Evolutionary conservation across 2,329 filamentous ascomycete species (phyloP), one percentile per base, ranked within the genome.

Genomic region (Penicillium griseofulvum): DNA sequence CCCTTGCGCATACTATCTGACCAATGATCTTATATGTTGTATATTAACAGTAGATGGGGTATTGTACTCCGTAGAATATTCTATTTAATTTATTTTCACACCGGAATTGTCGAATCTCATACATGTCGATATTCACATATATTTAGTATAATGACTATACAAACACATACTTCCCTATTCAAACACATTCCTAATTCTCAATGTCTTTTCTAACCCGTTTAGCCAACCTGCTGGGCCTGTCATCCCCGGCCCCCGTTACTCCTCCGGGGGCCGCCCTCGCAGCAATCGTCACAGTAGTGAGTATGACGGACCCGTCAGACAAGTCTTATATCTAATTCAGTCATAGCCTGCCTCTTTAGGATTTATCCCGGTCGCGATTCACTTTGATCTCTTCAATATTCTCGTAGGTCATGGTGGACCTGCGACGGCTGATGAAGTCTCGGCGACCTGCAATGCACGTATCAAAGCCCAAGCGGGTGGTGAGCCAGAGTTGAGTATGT

Each of bases 331-430:
- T 41, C 39, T 54, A 38, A 54, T 39, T 12, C 10, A 10, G 3
- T 34, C 22, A 5, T 41, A 74, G 72, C 57, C 68, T 1, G 70
- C 72, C 12, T 67, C 71, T 0, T 50, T 74, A n/a, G 72, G 70
- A 1, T 74, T 74, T 34, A 63, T 74, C 2, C 71, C 72, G 2
- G 69, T 74, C 19, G 72, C 72, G 0, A 59, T 71, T 14, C 66
- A 71, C 33, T 74, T 74, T 53, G 53, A 69, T 41, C 58, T 74
- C 11, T 74, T 74, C 45, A 53, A 60, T 17, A 60, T 63, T 22
- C 49, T 74, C 1, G 66, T 68, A 7, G 51, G 43, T 8, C 58
- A 69, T 29, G 64, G 63, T 3, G 58, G 60, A 16, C 61, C 66
- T 1, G 66, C 64, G 5, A 70, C 60, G 6, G 65, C 65, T 9